Evolutionary conservation across 306 rosid species (phyloP), one percentile per base, ranked within the genome.

Genomic region (Geum urbanum): DNA sequence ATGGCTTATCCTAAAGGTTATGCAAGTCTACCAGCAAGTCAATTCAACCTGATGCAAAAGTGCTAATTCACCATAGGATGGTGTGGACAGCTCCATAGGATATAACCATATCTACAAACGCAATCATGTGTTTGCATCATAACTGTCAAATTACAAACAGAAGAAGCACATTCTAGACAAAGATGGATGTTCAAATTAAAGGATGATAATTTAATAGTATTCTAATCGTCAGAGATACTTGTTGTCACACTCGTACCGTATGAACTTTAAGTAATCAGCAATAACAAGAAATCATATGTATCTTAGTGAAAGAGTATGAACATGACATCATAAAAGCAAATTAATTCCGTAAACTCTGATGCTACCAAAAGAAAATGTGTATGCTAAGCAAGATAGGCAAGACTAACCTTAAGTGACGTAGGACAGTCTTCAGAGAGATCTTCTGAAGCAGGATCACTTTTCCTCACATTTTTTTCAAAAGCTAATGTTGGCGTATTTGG

Each of bases 341-440:
- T 39, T 15, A 40, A 64, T 65, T 14, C 59, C 13, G 37, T 55
- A 60, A 19, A 16, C 32, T 24, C 35, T 7, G 57, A 58, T 54
- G 45, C 35, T 66, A 60, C 56, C 62, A 19, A 27, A 61, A 51
- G 16, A 22, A 76, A 55, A 51, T 22, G 43, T 40, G 68, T 73
- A 76, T 54, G 27, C 55, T 22, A 15, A 74, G 72, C 37, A 70
- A 13, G 39, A 72, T 22, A 15, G 72, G 72, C 37, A 70, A 13
- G 39, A 72, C 89, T 81, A 61, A 89, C 99, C 96, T 84, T 85
- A 72, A 85, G 68, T 50, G 74, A 47, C 66, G 63, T 71, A 59
- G 75, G 79, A 76, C 73, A 63, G 22, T 74, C 67, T 59, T 78
- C 86, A 52, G 50, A 59, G 19, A 76, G 69, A 72, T 78, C 80